Evolutionary conservation across 2,329 filamentous ascomycete species (phyloP).

Genomic region (Rhynchosporium graminicola): DNA sequence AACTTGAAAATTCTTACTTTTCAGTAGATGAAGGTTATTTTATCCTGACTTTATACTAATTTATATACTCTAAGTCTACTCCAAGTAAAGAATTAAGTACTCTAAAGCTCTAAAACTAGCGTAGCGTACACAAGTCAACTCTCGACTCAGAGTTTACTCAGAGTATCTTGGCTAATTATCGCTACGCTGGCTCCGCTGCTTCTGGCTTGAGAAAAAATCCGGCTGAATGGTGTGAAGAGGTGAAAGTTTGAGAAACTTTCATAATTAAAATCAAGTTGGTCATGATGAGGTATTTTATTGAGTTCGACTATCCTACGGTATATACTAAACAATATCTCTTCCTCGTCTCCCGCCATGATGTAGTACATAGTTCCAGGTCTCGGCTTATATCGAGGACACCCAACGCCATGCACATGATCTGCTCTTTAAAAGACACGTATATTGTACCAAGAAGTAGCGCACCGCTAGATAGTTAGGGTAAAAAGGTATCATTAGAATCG

Average conservation of each 20-base stretch:
- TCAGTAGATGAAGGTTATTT: too few relatives aligned
- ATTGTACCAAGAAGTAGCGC: conserved; percentile 10
- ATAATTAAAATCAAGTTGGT: background rate
- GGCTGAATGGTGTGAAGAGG: background rate
- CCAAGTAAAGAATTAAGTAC: too few relatives aligned
- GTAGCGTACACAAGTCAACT: too few relatives aligned
- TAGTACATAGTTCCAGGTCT: conserved; percentile 6
- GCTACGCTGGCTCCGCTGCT: too few relatives aligned
- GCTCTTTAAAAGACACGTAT: conserved; percentile 6
- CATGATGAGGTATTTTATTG: conserved; percentile 7
- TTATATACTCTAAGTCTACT: too few relatives aligned
- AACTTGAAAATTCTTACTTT: too few relatives aligned
- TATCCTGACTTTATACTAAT: too few relatives aligned
- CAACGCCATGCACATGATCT: conserved; percentile 7
- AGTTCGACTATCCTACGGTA: background rate
- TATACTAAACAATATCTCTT: background rate
- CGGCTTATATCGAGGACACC: background rate
- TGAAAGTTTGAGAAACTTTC: background rate
- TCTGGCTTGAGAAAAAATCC: background rate
- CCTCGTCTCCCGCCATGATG: conserved; percentile 7
- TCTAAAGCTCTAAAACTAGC: too few relatives aligned
- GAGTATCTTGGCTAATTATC: too few relatives aligned
- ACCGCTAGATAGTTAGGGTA: conserved; percentile 12
- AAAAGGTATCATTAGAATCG: conserved; percentile 28
- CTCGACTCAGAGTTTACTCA: too few relatives aligned